phyloP scores from a whole-genome alignment of 441 rosid genomes.

The Bocquillonia castaneifolia region DNA sequence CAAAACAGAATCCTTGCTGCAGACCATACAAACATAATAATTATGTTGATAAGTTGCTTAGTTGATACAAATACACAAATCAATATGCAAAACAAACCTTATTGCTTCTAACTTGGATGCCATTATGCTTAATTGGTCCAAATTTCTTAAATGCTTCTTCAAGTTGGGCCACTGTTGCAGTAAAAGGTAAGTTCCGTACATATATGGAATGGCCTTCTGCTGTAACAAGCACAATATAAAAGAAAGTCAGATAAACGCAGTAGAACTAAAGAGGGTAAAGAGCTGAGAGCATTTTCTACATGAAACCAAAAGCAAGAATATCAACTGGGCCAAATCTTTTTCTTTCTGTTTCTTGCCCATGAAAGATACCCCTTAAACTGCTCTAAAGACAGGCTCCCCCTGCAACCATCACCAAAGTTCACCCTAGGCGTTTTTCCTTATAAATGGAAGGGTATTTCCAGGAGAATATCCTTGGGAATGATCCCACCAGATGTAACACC shows the following conservation, averaged over 20 bases:
- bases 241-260: not conserved
- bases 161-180: conserved; percentile 64
- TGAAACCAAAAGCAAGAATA: not conserved
- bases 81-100: conserved; percentile 48
- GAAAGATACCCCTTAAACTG: not conserved
- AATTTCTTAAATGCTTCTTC: conserved; percentile 69
- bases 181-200: conserved; percentile 66
- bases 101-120: conserved; percentile 87
- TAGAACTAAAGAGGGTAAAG: conserved; percentile 11
- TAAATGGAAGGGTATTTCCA: not conserved
- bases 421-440: not conserved
- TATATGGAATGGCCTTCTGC: conserved; percentile 81
- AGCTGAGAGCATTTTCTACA: conserved; percentile 7
- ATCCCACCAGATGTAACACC: not conserved
- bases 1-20: conserved; percentile 85
- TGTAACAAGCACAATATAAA: conserved; percentile 24
- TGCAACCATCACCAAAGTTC: not conserved
- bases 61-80: conserved; percentile 5
- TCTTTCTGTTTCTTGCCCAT: not conserved
- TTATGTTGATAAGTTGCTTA: conserved; percentile 8
- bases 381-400: conserved; percentile 4
- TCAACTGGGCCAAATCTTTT: conserved; percentile 13
- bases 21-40: conserved; percentile 29
- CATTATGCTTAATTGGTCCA: conserved; percentile 76
- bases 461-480: conserved; percentile 3